phyloP scores from a whole-genome alignment of 768 basidiomycete genomes.

The Agaricus sinodeliciosus region DNA sequence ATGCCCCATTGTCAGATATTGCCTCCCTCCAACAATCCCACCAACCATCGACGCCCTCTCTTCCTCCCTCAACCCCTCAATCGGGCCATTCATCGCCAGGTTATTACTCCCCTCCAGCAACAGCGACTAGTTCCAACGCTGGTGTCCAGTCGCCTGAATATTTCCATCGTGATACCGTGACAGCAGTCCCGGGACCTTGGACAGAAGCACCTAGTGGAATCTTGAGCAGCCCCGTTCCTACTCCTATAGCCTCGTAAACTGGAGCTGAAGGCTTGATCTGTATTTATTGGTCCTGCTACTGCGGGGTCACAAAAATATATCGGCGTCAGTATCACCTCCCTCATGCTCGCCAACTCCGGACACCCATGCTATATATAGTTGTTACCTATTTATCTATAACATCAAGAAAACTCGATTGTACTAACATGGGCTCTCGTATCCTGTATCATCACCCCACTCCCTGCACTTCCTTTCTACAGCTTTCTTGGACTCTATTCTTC shows the following conservation, averaged over 20 bases:
- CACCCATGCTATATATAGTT: constrained; percentile 8
- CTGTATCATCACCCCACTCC: constrained; percentile 10
- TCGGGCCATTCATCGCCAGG: constrained; percentile 21
- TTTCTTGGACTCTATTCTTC: constrained; percentile 3
- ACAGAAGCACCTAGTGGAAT: constrained; percentile 8
- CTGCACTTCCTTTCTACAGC: not conserved
- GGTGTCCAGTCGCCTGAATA: constrained; percentile 13
- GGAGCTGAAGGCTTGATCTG: not conserved
- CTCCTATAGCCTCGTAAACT: constrained; percentile 15
- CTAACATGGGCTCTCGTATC: constrained; percentile 9
- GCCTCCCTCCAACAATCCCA: constrained; percentile 32
- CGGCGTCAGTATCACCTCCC: constrained; percentile 1
- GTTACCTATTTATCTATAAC: constrained; percentile 12
- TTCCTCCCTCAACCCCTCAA: constrained; percentile 15
- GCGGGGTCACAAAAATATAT: not conserved
- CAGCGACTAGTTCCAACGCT: constrained; percentile 9
- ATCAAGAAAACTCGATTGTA: constrained; percentile 11
- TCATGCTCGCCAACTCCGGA: not conserved
- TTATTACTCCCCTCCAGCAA: constrained; percentile 16
- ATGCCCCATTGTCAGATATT: constrained; percentile 65
- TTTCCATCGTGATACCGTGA: constrained; percentile 11
- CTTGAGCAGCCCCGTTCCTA: constrained; percentile 15
- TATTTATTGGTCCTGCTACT: constrained; percentile 5
- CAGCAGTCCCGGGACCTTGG: not conserved
- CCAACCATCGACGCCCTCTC: constrained; percentile 12